Percentiles rank a stretch among this genome's conserved stretches.
Evolutionary conservation across 73 alveolate species (phyloP).

Genomic region (Effrenium voratum): DNA sequence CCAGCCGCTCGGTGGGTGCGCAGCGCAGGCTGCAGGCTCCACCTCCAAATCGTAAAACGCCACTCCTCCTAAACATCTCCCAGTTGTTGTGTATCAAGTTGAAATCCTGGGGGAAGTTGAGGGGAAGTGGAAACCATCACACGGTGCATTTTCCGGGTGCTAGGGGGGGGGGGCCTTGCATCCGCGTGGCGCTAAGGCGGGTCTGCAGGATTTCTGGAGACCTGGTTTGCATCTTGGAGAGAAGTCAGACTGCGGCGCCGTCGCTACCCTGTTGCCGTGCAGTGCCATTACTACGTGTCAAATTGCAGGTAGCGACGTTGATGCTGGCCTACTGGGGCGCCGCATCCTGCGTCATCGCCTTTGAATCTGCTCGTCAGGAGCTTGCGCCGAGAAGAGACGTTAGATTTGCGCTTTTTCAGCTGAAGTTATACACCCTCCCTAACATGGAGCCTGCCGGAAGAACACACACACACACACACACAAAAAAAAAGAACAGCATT

Average conservation of each 20-base stretch:
- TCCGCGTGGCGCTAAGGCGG: conserved; percentile 2
- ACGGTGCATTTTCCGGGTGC: no score
- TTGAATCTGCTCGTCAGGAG: conserved; percentile 78
- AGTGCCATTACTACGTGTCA: neutral
- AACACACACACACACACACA: neutral
- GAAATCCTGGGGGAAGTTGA: no score
- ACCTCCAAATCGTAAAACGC: no score
- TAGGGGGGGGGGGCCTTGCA: no score
- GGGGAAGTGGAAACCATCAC: no score
- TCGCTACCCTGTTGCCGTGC: neutral
- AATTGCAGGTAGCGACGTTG: conserved; percentile 31
- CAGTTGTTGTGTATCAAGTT: no score
- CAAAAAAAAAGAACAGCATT: neutral
- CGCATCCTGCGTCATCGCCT: conserved; percentile 78
- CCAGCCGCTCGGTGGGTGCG: conserved; percentile 6
- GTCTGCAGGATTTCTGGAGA: conserved; percentile 56
- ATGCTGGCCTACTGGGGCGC: conserved; percentile 92
- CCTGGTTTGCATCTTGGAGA: conserved; percentile 40
- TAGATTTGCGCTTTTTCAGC: neutral
- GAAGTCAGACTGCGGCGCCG: neutral
- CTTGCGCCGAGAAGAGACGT: neutral
- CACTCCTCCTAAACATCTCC: no score
- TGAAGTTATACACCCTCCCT: neutral
- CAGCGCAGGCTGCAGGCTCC: no score
- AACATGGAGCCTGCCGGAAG: no score